These are phyloP conservation scores for Exophiala bonariae DNA, from an alignment of 2,329 filamentous ascomycete genomes.

Conservation along the genomic window DNA sequence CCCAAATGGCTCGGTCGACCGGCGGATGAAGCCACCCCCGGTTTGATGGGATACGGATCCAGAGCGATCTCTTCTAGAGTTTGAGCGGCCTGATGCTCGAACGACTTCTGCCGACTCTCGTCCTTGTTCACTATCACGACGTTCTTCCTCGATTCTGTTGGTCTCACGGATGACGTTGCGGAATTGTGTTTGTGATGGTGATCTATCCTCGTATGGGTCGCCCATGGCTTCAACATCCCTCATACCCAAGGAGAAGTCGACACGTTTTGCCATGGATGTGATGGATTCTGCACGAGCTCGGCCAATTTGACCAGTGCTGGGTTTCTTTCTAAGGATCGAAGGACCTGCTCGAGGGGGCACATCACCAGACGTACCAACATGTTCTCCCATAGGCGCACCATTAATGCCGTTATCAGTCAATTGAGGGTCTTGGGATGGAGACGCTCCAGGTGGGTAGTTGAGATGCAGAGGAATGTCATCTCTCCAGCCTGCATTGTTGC, in stretches of 20 bases:
- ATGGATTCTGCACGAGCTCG: constrained; percentile 59
- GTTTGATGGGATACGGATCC: constrained; percentile 26
- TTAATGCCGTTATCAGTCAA: no score
- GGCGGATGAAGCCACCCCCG: constrained; percentile 27
- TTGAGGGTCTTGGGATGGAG: constrained; percentile 31
- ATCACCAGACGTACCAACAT: constrained; percentile 47
- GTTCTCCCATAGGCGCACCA: constrained; percentile 40
- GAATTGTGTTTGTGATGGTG: constrained; percentile 35
- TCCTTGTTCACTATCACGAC: constrained; percentile 18
- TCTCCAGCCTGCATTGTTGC: constrained; percentile 69
- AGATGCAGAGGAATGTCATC: constrained; percentile 67
- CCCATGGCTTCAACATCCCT: constrained; percentile 58
- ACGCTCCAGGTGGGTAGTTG: constrained; percentile 47
- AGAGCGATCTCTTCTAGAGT: constrained; percentile 10
- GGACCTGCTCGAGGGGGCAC: constrained; percentile 33
- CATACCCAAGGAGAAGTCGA: constrained; percentile 72
- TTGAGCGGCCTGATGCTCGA: constrained; percentile 10
- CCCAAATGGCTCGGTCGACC: constrained; percentile 30
- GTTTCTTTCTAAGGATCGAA: constrained; percentile 57
- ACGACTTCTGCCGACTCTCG: constrained; percentile 12
- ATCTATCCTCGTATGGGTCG: constrained; percentile 64
- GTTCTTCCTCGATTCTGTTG: constrained; percentile 41
- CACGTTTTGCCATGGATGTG: constrained; percentile 59
- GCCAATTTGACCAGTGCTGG: constrained; percentile 35
- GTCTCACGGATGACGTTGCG: constrained; percentile 36